Percentiles rank a stretch among this genome's conserved stretches.
Conservation (phyloP, 257 asterid species). For the Paraleonurus japonicus region DNA sequence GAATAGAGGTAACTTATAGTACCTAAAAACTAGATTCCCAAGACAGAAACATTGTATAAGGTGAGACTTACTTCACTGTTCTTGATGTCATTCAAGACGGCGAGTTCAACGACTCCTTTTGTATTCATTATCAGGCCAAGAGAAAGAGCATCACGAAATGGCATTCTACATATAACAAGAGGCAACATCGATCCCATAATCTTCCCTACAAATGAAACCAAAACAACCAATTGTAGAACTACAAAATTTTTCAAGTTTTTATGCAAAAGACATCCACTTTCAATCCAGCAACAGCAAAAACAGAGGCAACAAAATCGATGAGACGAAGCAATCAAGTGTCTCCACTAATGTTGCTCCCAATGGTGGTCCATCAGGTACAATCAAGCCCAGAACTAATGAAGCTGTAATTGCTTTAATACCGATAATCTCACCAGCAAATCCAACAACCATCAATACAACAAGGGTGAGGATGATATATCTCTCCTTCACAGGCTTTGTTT, state of each 20-base stretch:
- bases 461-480: conserved; percentile 36
- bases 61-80: conserved; percentile 40
- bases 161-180: conserved; percentile 54
- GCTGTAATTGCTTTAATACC: conserved; percentile 56
- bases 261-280: conserved; percentile 47
- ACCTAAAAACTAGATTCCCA: no score
- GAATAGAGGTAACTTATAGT: no score
- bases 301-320: conserved; percentile 52
- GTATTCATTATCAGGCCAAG: conserved; percentile 72
- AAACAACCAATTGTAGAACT: conserved; percentile 48
- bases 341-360: conserved; percentile 60
- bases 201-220: conserved; percentile 62
- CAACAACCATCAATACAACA: conserved; percentile 38
- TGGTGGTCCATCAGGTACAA: conserved; percentile 70
- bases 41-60: neutral
- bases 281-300: conserved; percentile 57
- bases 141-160: conserved; percentile 63
- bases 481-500: conserved; percentile 56
- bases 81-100: conserved; percentile 45
- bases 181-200: conserved; percentile 57
- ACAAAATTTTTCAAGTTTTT: conserved; percentile 41
- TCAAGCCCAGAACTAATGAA: conserved; percentile 49
- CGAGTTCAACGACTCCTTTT: conserved; percentile 72
- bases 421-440: conserved; percentile 49
- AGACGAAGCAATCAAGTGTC: conserved; percentile 61